These are phyloP conservation scores for Agapanthus africanus DNA, from an alignment of 106 monocot genomes.

Conservation along the genomic window DNA sequence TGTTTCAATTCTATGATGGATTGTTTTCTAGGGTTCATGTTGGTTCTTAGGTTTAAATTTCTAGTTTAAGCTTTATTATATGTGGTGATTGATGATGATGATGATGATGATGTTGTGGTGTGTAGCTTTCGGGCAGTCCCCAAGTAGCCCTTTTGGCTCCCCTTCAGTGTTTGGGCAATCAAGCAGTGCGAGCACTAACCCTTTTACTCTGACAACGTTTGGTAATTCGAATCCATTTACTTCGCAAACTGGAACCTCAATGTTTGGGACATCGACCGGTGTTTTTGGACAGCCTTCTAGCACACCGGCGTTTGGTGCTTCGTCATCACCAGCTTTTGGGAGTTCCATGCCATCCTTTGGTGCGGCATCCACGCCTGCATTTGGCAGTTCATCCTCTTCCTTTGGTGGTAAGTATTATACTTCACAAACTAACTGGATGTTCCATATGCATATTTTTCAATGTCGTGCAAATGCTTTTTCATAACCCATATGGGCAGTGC, in stretches of 20 bases:
- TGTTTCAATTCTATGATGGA: too few relatives aligned
- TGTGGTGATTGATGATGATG: constrained; percentile 1
- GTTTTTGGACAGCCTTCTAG: constrained; percentile 58
- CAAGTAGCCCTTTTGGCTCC: constrained; percentile 63
- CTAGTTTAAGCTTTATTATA: not conserved
- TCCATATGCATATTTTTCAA: not conserved
- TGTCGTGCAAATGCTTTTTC: too few relatives aligned
- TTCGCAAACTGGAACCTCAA: constrained; percentile 44
- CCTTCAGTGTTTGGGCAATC: constrained; percentile 65
- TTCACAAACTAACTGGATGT: not conserved
- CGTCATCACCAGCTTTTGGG: constrained; percentile 51
- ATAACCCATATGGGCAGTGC: too few relatives aligned
- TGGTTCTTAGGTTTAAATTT: not conserved
- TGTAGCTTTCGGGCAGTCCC: constrained; percentile 81
- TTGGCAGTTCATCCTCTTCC: constrained; percentile 50
- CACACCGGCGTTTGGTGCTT: constrained; percentile 50
- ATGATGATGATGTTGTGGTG: not conserved
- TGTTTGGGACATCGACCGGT: constrained; percentile 79
- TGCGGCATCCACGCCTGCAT: constrained; percentile 49
- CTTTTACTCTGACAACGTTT: constrained; percentile 60
- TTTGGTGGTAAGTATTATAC: constrained; percentile 39
- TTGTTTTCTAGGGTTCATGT: too few relatives aligned
- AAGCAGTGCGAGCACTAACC: constrained; percentile 36
- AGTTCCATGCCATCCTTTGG: constrained; percentile 63
- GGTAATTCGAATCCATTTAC: constrained; percentile 65